These are phyloP conservation scores for Carpinus fangiana DNA, from an alignment of 306 rosid genomes.

Conservation along the genomic window DNA sequence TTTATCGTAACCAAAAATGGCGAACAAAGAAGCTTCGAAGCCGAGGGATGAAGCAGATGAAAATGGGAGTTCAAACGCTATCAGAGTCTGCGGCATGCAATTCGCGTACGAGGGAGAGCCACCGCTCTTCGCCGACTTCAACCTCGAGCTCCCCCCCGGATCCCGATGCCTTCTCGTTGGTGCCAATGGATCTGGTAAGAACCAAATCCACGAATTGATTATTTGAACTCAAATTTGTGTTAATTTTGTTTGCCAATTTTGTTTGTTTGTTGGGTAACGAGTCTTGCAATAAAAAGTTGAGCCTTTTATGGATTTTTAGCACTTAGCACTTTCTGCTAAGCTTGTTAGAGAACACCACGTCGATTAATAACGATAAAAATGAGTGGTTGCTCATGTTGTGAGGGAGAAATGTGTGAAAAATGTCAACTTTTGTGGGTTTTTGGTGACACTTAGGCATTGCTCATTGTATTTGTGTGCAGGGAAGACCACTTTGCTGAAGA, in stretches of 20 bases:
- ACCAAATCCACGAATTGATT: not conserved
- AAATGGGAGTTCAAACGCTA: constrained; percentile 31
- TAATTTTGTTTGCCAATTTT: too few relatives aligned
- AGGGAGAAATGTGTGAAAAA: not conserved
- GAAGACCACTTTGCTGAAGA: constrained; percentile 85
- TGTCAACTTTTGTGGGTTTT: too few relatives aligned
- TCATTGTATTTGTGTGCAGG: constrained; percentile 50
- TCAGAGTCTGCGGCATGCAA: constrained; percentile 72
- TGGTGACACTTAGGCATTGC: not conserved
- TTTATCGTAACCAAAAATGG: constrained; percentile 43
- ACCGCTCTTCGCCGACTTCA: constrained; percentile 70
- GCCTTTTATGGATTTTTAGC: too few relatives aligned
- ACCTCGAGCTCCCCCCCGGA: constrained; percentile 69
- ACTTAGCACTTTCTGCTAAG: too few relatives aligned
- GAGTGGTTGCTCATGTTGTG: not conserved
- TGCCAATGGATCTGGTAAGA: constrained; percentile 90
- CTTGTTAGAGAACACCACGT: too few relatives aligned
- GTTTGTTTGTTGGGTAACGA: too few relatives aligned
- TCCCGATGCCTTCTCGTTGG: constrained; percentile 95
- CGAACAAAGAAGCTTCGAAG: constrained; percentile 26
- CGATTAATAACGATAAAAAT: too few relatives aligned
- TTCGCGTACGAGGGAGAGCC: constrained; percentile 64
- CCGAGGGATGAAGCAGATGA: constrained; percentile 4
- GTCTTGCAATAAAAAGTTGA: too few relatives aligned
- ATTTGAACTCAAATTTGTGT: too few relatives aligned